Conservation (phyloP, 225 moss, liverwort and hornwort genomes). For the Pseudoscleropodium purum region DNA sequence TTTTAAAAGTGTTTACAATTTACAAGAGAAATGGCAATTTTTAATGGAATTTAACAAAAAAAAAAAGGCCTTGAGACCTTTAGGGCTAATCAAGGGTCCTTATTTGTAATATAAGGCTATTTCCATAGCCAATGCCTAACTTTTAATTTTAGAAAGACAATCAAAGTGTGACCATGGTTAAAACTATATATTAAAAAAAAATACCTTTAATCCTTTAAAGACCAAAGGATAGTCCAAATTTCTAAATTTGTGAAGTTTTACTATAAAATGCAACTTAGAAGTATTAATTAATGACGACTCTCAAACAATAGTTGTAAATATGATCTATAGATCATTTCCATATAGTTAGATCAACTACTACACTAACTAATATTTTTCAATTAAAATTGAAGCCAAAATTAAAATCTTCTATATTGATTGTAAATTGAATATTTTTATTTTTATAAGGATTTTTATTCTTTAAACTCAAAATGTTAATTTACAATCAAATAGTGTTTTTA, state of each 20-base stretch:
- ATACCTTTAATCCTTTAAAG: neutral
- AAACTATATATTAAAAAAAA: neutral
- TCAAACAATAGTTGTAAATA: neutral
- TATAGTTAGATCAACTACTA: neutral
- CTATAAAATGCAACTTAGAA: neutral
- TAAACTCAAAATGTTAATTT: neutral
- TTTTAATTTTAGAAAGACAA: too few species aligned
- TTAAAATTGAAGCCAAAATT: neutral
- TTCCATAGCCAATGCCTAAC: fast-evolving
- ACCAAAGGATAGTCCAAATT: neutral
- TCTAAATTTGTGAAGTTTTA: neutral
- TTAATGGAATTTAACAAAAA: neutral
- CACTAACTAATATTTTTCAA: neutral
- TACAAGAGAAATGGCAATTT: neutral
- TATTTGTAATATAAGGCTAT: too few species aligned
- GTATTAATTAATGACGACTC: too few species aligned
- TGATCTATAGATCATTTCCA: neutral
- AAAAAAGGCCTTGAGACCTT: fast-evolving
- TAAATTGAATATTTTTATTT: neutral
- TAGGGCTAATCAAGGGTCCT: fast-evolving
- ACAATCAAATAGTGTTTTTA: too few species aligned
- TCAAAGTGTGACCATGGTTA: fast-evolving
- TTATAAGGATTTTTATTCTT: neutral
- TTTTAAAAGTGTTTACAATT: neutral
- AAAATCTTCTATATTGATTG: neutral